Base-by-base conservation (phyloP, 345 rosid species). In the Eucalyptus curtisii region DNA sequence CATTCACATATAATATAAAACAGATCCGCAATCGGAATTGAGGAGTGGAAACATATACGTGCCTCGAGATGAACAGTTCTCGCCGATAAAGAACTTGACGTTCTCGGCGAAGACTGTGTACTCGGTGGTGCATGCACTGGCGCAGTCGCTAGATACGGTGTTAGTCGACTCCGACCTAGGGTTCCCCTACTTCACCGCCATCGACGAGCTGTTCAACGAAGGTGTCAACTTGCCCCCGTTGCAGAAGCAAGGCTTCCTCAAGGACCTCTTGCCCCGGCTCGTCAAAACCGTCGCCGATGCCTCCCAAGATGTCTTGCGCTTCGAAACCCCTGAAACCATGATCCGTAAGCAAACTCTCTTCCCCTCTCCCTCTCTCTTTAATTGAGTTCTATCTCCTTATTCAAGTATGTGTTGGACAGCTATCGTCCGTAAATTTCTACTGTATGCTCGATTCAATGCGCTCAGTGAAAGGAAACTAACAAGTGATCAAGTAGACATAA, bases 11-110 rank as follows among this genome's bases (percentile, higher is more conserved):
- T 25, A 57, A 53, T 80, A 40, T 44, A 42, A 27, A 47, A 91
- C 90, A 96, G 97, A 95, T 90, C 94, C 94, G 15, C 48, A 19
- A 8, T 85, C 95, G 11, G 99, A 97, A 93, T 80, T 84, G 85
- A 94, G 91, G 84, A 50, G 88, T n/a, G 86, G 91, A 12, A 47
- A 9, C 30, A 52, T 93, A 55, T 97, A 96, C 52, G 99, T 97
- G 37, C 99, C 99, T 0, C 92, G 99, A 81, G 99, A 96, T 55
- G 99, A 97, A 88, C 91, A 90, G 49, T 97, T 97, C 90, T 91
- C 97, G 6, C 91, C 90, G 76, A 47, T 91, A 33, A 96, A 96
- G 91, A 90, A 91, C 53, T 85, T 86, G 19, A 87, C 94, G 5
- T 95, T 96, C 91, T 92, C 96, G 5, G 95, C 96, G 6, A 95